Conservation (phyloP, 495 filamentous ascomycete genomes). For the Xylaria intraflava region DNA sequence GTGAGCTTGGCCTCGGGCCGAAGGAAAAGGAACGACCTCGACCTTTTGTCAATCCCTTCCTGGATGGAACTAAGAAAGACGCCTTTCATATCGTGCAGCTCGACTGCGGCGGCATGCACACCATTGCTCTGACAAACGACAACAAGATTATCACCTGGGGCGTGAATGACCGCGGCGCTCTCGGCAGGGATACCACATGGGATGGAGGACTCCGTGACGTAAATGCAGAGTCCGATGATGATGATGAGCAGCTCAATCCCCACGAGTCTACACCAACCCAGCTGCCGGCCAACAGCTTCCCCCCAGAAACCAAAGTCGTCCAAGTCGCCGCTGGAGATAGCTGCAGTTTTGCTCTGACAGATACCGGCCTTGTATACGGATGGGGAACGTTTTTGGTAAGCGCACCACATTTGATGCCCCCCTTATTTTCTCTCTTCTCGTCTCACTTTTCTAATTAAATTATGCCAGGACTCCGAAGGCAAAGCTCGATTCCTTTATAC, state of each 20-base stretch:
- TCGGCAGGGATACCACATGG: slow-evolving; percentile 47
- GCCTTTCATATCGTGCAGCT: slow-evolving; percentile 40
- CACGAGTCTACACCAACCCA: slow-evolving; percentile 52
- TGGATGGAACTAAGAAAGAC: neutral
- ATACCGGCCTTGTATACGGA: slow-evolving; percentile 59
- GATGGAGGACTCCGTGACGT: slow-evolving; percentile 60
- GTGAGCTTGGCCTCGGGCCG: slow-evolving; percentile 12
- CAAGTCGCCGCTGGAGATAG: slow-evolving; percentile 60
- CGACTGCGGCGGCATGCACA: slow-evolving; percentile 52
- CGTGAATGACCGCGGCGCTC: slow-evolving; percentile 51
- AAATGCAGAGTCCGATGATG: slow-evolving; percentile 45
- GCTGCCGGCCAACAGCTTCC: slow-evolving; percentile 47
- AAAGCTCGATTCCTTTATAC: slow-evolving; percentile 4
- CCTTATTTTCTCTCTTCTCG: too few species aligned
- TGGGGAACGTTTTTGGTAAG: slow-evolving; percentile 68
- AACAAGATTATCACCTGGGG: slow-evolving; percentile 55
- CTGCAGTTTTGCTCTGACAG: slow-evolving; percentile 57
- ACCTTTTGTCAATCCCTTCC: neutral
- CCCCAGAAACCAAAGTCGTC: slow-evolving; percentile 48
- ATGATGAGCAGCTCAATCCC: slow-evolving; percentile 53
- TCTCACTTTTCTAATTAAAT: too few species aligned
- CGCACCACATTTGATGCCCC: slow-evolving; percentile 28
- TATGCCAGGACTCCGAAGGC: slow-evolving; percentile 31
- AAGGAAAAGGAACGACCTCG: neutral
- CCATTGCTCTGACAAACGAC: slow-evolving; percentile 46